A percentile compares a stretch with the other conserved stretches of the same genome.
These are phyloP conservation scores for Gyrodon lividus DNA, from an alignment of 768 basidiomycete species.

Conservation along the genomic window DNA sequence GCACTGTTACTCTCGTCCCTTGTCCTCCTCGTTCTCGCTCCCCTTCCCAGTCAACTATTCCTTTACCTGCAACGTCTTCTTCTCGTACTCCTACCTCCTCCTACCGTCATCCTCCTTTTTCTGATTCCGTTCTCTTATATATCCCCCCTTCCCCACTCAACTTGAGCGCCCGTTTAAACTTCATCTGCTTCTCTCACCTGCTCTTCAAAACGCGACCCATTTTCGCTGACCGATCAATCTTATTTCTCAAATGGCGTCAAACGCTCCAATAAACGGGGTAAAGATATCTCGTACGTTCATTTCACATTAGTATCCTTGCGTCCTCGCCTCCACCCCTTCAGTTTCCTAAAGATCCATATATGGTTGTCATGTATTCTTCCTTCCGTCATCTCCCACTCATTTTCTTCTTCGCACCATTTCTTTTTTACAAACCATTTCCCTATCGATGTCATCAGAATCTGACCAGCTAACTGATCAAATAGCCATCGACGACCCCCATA, in stretches of 20 bases:
- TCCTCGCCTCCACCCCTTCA: constrained; percentile 11
- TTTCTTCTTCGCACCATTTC: constrained; percentile 36
- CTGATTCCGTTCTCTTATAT: neutral
- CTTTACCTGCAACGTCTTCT: constrained; percentile 15
- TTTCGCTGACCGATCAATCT: neutral
- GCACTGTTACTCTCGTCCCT: constrained; percentile 26
- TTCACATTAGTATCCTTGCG: constrained; percentile 12
- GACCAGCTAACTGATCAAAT: constrained; percentile 24
- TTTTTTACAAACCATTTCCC: constrained; percentile 9
- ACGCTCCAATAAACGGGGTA: constrained; percentile 84
- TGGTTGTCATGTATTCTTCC: constrained; percentile 25
- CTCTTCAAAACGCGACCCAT: constrained; percentile 5
- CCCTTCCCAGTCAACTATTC: constrained; percentile 7
- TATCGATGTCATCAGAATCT: constrained; percentile 29
- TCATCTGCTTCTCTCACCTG: constrained; percentile 6
- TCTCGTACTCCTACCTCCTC: constrained; percentile 10
- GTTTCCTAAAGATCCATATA: constrained; percentile 26
- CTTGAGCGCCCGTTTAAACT: constrained; percentile 16
- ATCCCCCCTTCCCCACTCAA: constrained; percentile 1
- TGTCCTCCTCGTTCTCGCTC: constrained; percentile 23
- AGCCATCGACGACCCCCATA: constrained; percentile 95
- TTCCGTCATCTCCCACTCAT: constrained; percentile 32
- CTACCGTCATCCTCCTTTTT: neutral
- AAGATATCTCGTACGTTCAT: constrained; percentile 75
- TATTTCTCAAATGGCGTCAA: constrained; percentile 56